Conservation (phyloP, 2,329 filamentous ascomycete genomes). For the Aspergillus sp. region DNA sequence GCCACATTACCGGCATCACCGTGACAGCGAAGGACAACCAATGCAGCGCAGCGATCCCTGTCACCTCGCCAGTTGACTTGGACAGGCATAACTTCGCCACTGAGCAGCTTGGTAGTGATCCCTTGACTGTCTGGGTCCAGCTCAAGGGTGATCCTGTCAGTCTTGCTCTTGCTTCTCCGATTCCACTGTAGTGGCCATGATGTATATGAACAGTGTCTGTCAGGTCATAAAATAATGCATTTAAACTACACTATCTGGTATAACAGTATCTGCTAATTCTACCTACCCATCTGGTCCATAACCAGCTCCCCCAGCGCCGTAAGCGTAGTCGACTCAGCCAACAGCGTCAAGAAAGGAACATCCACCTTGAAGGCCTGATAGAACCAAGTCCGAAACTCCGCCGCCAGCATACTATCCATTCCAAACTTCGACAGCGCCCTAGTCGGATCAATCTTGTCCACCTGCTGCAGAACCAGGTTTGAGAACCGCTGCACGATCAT, state of each 20-base stretch:
- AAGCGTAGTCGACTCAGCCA: background rate
- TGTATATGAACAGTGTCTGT: too few species aligned
- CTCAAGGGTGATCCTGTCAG: slow-evolving; percentile 47
- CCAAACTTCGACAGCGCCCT: background rate
- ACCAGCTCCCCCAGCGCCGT: background rate
- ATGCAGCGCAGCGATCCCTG: slow-evolving; percentile 53
- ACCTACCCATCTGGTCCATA: background rate
- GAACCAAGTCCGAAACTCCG: background rate
- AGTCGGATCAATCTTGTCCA: background rate
- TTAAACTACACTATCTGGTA: too few species aligned
- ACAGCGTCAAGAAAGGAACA: background rate
- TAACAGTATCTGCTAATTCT: too few species aligned
- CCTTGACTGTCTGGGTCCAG: slow-evolving; percentile 52
- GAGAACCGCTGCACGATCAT: background rate
- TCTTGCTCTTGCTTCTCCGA: slow-evolving; percentile 42
- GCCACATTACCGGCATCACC: slow-evolving; percentile 51
- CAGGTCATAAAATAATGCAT: too few species aligned
- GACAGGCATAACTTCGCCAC: slow-evolving; percentile 45
- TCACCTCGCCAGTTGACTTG: slow-evolving; percentile 52
- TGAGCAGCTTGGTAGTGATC: slow-evolving; percentile 56
- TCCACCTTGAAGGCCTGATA: background rate
- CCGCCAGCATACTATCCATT: background rate
- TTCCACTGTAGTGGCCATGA: slow-evolving; percentile 21
- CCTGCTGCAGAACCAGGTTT: background rate
- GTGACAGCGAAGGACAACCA: slow-evolving; percentile 51